Evolutionary conservation across 2,329 filamentous ascomycete genomes (phyloP).

Genomic region (Arachnomyces sp.): DNA sequence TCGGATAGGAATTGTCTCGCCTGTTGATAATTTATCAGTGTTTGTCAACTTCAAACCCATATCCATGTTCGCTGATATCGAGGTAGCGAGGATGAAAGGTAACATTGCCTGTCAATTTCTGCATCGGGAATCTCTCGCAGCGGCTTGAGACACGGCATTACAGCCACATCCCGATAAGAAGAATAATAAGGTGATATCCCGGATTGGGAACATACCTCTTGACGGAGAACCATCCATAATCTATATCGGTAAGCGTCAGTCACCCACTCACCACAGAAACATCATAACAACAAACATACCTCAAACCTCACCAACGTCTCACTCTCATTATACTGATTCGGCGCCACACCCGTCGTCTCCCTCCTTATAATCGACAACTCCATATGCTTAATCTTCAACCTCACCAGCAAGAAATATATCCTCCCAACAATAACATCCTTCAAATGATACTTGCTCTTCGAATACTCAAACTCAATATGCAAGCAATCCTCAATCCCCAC

Average conservation of each 20-base stretch:
- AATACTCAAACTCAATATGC: conserved; percentile 99
- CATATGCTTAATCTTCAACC: conserved; percentile 99
- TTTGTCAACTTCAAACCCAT: too few species aligned
- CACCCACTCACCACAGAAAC: conserved; percentile 3
- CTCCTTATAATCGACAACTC: conserved; percentile 94
- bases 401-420: conserved; percentile 95
- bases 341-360: conserved; percentile 91
- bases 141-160: neutral
- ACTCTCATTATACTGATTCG: conserved; percentile 99
- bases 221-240: conserved; percentile 99
- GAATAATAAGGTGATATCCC: too few species aligned
- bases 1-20: conserved; percentile 89
- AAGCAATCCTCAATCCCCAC: conserved; percentile 98
- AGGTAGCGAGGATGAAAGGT: neutral
- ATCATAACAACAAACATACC: conserved; percentile 39
- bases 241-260: conserved; percentile 33
- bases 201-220: conserved; percentile 54
- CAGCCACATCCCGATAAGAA: too few species aligned
- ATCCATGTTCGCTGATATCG: neutral
- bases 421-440: conserved; percentile 98
- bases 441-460: conserved; percentile 97
- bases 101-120: neutral
- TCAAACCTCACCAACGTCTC: conserved; percentile 96
- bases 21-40: conserved; percentile 32
- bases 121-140: neutral